Base-by-base conservation (phyloP, 2,329 filamentous ascomycete species). In the Emmonsiellopsis sp. region DNA sequence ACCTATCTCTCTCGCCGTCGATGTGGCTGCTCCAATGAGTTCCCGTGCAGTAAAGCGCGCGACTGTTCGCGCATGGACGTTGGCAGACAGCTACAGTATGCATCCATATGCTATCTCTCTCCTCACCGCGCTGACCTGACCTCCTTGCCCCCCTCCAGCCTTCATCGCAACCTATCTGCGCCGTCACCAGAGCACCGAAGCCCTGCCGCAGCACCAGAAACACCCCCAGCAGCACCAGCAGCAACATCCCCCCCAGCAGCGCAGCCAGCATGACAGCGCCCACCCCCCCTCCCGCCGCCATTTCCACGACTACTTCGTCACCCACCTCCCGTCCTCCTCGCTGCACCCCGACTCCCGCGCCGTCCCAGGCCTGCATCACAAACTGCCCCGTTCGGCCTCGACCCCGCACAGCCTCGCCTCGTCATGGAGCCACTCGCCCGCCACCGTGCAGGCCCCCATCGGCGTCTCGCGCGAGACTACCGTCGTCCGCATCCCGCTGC, bases 251-350 rank as follows among this genome's bases (percentile, higher is more conserved):
- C 44, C 37, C 7, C 49, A 51, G 7, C 39, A 31, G 5, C 49
- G 40, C 39, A 13, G 17, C 11, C 49, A 51, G 11, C 49, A 51
- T 11, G 39, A 33, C 32, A 7, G 27, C 33, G 33, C 42, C 32
- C 33, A 36, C 31, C 14, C 10, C 17, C 42, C n/a, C 32, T 44
- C 42, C 11, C 74, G 71, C 51, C 79, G 81, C 47, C 69, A 71
- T 57, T 97, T 97, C 70, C 90, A 96, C 74, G 90, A 94, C 62
- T 97, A 98, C 75, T 98, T 98, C 70, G 88, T 97, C 55, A 95
- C 93, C 7, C 89, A 96, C 68, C 80, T 98, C 1, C 92, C 93
- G 4, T 95, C 90, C 14, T 94, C 90, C 11, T 96, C 91, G 3
- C 79, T 95, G 44, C 88, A 96, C 62, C 92, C 93, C 6, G 92